phyloP scores from a whole-genome alignment of 768 basidiomycete genomes.

The Collybia sp. region DNA sequence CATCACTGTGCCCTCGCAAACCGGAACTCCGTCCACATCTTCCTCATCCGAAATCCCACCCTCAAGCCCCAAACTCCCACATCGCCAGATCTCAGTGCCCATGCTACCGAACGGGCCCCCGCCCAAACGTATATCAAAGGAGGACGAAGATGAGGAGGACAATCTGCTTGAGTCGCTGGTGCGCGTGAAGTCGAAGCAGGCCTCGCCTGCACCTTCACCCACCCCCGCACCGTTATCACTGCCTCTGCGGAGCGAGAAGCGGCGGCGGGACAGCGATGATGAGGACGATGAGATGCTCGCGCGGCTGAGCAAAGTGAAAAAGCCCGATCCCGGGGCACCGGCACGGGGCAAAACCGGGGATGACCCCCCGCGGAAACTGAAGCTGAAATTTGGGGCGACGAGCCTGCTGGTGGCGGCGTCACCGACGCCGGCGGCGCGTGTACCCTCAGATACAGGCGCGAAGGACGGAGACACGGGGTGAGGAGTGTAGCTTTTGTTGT shows the following conservation, averaged over 20 bases:
- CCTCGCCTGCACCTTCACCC: constrained; percentile 32
- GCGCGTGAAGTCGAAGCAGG: constrained; percentile 30
- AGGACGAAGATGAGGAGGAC: constrained; percentile 51
- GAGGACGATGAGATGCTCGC: constrained; percentile 67
- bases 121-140: constrained; percentile 33
- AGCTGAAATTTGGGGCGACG: constrained; percentile 61
- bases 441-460: constrained; percentile 56
- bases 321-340: constrained; percentile 39
- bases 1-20: constrained; percentile 6
- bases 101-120: constrained; percentile 31
- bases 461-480: constrained; percentile 77
- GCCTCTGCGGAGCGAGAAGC: constrained; percentile 56
- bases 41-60: constrained; percentile 27
- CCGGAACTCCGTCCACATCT: constrained; percentile 19
- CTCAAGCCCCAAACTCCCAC: constrained; percentile 31
- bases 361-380: constrained; percentile 68
- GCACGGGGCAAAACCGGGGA: constrained; percentile 40
- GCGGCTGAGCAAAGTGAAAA: constrained; percentile 59
- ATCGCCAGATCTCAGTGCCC: constrained; percentile 28
- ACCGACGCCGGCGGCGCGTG: constrained; percentile 26
- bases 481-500: constrained; percentile 14
- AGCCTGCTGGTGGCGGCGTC: constrained; percentile 32
- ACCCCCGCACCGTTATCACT: constrained; percentile 28
- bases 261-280: constrained; percentile 67
- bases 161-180: constrained; percentile 53